These are phyloP conservation scores for Fistulinella cinereoalba DNA, from an alignment of 1,284 basidiomycete species.

Conservation along the genomic window DNA sequence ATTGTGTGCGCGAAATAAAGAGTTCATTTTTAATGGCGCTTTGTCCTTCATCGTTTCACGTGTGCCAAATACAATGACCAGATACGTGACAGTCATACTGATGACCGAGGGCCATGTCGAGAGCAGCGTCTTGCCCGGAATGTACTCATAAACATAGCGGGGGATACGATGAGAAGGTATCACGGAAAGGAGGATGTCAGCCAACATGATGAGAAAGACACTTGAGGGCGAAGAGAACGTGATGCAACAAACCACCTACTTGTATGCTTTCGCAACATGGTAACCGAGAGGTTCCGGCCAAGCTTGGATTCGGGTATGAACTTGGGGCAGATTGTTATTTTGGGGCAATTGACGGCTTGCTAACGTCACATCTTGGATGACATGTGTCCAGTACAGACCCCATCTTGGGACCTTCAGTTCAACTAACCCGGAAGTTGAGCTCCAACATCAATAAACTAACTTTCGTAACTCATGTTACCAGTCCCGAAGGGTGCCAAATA, in stretches of 20 bases:
- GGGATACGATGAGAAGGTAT: constrained; percentile 54
- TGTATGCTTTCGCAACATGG: constrained; percentile 3
- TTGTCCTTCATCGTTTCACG: constrained; percentile 81
- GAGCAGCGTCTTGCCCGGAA: constrained; percentile 69
- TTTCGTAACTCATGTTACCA: no score
- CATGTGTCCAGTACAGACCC: no score
- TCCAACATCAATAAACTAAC: no score
- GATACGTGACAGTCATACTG: constrained; percentile 71
- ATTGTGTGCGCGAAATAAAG: constrained; percentile 90
- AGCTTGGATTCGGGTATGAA: no score
- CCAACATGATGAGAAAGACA: constrained; percentile 56
- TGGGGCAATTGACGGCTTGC: no score
- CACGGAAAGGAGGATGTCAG: constrained; percentile 59
- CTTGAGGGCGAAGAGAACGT: neutral
- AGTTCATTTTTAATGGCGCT: constrained; percentile 72
- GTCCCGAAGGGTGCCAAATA: no score
- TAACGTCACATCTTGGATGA: no score
- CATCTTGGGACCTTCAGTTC: no score
- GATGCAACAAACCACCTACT: constrained; percentile 3
- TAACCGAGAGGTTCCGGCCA: no score
- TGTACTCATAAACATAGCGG: constrained; percentile 58
- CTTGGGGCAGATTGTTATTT: no score
- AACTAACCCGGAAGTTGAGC: no score
- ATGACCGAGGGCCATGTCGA: constrained; percentile 75
- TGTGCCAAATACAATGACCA: constrained; percentile 84